Evolutionary conservation across 2,329 filamentous ascomycete species (phyloP).

Genomic region (Iodosphaeria phyllophila): DNA sequence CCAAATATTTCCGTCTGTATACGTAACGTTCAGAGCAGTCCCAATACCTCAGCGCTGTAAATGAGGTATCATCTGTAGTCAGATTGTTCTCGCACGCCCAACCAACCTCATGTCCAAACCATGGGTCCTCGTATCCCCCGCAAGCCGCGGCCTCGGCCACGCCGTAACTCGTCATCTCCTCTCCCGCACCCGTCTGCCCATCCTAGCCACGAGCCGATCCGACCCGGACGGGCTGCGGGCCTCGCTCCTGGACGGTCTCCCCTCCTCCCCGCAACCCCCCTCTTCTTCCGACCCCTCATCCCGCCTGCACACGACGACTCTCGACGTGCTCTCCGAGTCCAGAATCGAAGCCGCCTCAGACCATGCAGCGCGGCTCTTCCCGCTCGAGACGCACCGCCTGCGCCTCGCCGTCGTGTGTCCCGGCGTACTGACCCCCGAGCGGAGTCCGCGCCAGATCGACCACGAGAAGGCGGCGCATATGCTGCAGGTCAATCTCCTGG

Average conservation of each 20-base stretch:
- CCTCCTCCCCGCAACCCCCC: constrained; percentile 1
- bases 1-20: no score
- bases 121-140: constrained; percentile 29
- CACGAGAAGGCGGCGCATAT: constrained; percentile 42
- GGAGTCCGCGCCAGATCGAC: constrained; percentile 45
- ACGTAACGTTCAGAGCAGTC: no score
- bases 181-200: constrained; percentile 25
- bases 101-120: constrained; percentile 23
- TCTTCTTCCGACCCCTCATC: constrained; percentile 14
- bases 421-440: constrained; percentile 57
- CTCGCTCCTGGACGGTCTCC: constrained; percentile 11
- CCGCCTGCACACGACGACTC: constrained; percentile 3
- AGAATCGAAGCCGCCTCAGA: constrained; percentile 38
- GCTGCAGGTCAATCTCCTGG: constrained; percentile 56
- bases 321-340: constrained; percentile 38
- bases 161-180: constrained; percentile 29
- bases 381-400: constrained; percentile 28
- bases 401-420: constrained; percentile 52
- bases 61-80: no score
- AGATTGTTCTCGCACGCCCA: no score
- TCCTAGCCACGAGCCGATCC: constrained; percentile 24
- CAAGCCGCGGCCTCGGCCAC: constrained; percentile 28
- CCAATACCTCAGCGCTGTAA: no score
- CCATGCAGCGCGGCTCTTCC: constrained; percentile 32
- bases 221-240: constrained; percentile 17